Conservation (phyloP, 2,329 filamentous ascomycete species). For the Podosphaera fusca region DNA sequence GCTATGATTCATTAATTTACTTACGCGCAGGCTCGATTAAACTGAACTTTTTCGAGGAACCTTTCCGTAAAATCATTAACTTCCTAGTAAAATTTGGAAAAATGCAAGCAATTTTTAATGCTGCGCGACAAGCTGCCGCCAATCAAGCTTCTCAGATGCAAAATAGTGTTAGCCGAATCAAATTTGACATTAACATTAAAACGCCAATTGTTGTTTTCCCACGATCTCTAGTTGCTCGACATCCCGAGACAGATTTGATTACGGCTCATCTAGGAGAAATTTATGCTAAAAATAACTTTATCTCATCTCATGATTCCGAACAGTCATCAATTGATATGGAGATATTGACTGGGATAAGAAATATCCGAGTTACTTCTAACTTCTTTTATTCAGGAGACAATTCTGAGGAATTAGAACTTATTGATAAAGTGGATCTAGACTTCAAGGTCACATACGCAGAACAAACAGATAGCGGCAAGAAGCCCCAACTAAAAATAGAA, state of each 20-base stretch:
- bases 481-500: constrained; percentile 79
- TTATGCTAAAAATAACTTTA: constrained; percentile 85
- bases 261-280: constrained; percentile 94
- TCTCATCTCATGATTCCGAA: constrained; percentile 56
- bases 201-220: constrained; percentile 95
- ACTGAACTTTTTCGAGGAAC: constrained; percentile 90
- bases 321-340: constrained; percentile 63
- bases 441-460: constrained; percentile 86
- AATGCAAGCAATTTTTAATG: constrained; percentile 98
- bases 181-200: constrained; percentile 80
- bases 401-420: constrained; percentile 79
- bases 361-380: constrained; percentile 73
- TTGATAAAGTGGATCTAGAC: constrained; percentile 85
- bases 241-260: constrained; percentile 52
- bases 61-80: constrained; percentile 92
- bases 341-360: constrained; percentile 71
- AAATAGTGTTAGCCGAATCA: constrained; percentile 70
- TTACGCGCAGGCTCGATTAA: constrained; percentile 86
- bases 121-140: constrained; percentile 78
- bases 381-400: constrained; percentile 54
- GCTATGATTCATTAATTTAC: constrained; percentile 81
- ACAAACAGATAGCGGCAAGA: constrained; percentile 50
- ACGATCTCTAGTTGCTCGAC: constrained; percentile 45
- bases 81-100: constrained; percentile 98
- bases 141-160: constrained; percentile 87